Conservation (phyloP, 139 green algal genomes). For the Chlorella sp. region DNA sequence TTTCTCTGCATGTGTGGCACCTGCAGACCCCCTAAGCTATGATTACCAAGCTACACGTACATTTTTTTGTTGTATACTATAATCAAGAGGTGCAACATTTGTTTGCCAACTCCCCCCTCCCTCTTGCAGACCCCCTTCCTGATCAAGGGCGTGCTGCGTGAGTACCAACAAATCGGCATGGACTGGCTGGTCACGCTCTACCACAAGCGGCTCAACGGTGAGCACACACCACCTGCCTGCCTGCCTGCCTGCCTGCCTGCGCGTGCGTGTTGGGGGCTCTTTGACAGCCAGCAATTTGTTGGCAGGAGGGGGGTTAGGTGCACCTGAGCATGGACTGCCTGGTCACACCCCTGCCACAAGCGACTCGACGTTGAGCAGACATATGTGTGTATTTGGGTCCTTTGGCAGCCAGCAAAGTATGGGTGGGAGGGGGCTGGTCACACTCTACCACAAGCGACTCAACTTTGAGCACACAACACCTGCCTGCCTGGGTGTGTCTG, state of each 20-base stretch:
- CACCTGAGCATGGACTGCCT: conserved; percentile 97
- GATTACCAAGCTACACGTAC: too few species aligned
- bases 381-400: conserved; percentile 71
- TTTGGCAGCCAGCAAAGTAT: too few species aligned
- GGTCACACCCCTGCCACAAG: conserved; percentile 79
- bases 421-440: too few species aligned
- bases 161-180: conserved; percentile 98
- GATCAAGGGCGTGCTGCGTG: conserved; percentile 88
- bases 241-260: too few species aligned
- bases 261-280: too few species aligned
- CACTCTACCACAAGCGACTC: conserved; percentile 87
- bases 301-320: neutral
- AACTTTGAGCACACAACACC: conserved; percentile 70
- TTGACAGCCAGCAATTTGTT: too few species aligned
- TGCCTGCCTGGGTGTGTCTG: neutral
- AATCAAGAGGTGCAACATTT: too few species aligned
- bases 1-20: too few species aligned
- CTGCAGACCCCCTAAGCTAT: too few species aligned
- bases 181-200: conserved; percentile 98
- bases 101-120: neutral
- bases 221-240: neutral
- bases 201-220: conserved; percentile 88
- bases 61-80: too few species aligned
- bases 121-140: conserved; percentile 85
- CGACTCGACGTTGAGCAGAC: neutral